Conservation (phyloP, 495 filamentous ascomycete species). For the Penicillium mononematosum region DNA sequence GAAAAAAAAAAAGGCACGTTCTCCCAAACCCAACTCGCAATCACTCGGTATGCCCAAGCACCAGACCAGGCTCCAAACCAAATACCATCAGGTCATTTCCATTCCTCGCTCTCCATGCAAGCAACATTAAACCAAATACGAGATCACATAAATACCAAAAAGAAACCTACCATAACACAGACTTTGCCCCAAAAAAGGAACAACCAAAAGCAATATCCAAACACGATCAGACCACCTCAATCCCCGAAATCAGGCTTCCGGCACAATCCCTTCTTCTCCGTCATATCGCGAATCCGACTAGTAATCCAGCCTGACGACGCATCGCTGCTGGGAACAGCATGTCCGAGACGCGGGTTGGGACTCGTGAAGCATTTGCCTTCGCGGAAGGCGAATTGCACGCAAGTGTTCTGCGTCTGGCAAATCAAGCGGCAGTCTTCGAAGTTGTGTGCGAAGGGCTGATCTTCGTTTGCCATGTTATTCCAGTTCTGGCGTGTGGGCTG, state of each 20-base stretch:
- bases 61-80: not conserved
- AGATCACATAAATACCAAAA: not conserved
- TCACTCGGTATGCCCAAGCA: not conserved
- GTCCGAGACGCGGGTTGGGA: slow-evolving; percentile 35
- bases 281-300: slow-evolving; percentile 33
- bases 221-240: not conserved
- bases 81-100: not conserved
- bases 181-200: not conserved
- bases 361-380: slow-evolving; percentile 36
- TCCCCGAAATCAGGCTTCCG: slow-evolving; percentile 33
- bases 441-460: slow-evolving; percentile 29
- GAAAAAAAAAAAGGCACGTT: not conserved
- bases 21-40: not conserved
- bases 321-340: slow-evolving; percentile 14
- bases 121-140: not conserved
- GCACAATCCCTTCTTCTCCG: slow-evolving; percentile 35
- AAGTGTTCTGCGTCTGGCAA: slow-evolving; percentile 30
- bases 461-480: slow-evolving; percentile 47
- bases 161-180: not conserved
- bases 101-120: not conserved
- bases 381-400: slow-evolving; percentile 41
- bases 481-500: slow-evolving; percentile 35
- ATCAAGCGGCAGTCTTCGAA: slow-evolving; percentile 38
- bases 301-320: slow-evolving; percentile 40
- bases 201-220: not conserved